Evolutionary conservation across 192 early-diverging fungal genomes (phyloP).

Genomic region (Gaertneriomyces sp.): DNA sequence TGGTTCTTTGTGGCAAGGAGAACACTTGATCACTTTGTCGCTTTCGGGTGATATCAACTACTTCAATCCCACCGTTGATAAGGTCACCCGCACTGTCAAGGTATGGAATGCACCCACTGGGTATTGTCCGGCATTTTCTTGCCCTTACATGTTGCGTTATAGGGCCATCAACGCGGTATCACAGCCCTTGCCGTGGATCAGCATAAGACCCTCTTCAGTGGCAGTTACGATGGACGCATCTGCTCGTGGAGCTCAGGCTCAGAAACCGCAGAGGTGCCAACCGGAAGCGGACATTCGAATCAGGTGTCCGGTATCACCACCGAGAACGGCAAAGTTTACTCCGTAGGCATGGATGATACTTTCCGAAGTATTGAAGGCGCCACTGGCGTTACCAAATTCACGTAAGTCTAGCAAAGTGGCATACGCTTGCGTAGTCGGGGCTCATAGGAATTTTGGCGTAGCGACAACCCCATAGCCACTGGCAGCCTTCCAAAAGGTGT

Average conservation of each 20-base stretch:
- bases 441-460: conserved; percentile 31
- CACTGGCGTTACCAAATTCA: conserved; percentile 33
- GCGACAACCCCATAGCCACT: conserved; percentile 31
- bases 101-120: conserved; percentile 15
- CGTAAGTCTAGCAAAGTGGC: conserved; percentile 21
- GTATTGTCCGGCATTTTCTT: not conserved
- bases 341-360: conserved; percentile 77
- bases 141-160: not conserved
- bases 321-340: conserved; percentile 47
- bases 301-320: conserved; percentile 64
- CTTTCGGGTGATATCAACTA: conserved; percentile 86
- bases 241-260: conserved; percentile 60
- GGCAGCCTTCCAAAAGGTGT: conserved; percentile 55
- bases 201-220: conserved; percentile 70
- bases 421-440: conserved; percentile 41
- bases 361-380: conserved; percentile 37
- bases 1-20: conserved; percentile 84
- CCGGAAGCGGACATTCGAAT: conserved; percentile 70
- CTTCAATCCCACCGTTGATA: conserved; percentile 57
- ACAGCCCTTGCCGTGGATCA: conserved; percentile 64
- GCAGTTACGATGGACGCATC: conserved; percentile 89
- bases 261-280: conserved; percentile 41
- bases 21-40: conserved; percentile 71
- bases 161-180: conserved; percentile 82
- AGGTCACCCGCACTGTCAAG: conserved; percentile 51